These are phyloP conservation scores for Blastobotrys malaysiensis DNA, from an alignment of 1,139 yeast genomes.

Conservation along the genomic window DNA sequence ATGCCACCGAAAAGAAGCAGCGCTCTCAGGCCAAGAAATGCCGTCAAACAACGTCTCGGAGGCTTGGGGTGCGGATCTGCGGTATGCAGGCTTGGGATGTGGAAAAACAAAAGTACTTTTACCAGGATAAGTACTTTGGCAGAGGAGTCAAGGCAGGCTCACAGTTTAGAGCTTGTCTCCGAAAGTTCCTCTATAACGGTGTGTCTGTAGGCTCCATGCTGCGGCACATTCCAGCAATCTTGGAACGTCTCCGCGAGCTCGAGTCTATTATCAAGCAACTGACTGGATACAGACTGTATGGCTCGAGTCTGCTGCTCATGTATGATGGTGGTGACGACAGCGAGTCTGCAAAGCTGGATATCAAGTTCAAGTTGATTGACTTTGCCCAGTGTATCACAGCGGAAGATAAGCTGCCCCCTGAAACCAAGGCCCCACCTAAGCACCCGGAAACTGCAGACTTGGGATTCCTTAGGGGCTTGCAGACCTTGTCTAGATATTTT, in stretches of 20 bases:
- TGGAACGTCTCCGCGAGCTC: conserved; percentile 56
- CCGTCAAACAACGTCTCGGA: conserved; percentile 68
- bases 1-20: conserved; percentile 69
- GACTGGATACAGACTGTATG: conserved; percentile 84
- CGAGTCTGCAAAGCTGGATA: conserved; percentile 10
- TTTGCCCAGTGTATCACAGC: conserved; percentile 93
- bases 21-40: conserved; percentile 80
- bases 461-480: conserved; percentile 82
- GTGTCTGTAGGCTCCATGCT: conserved; percentile 50
- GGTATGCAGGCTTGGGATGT: conserved; percentile 87
- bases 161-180: conserved; percentile 68
- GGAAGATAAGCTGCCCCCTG: conserved; percentile 42
- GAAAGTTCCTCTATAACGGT: conserved; percentile 80
- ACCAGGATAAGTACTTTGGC: conserved; percentile 89
- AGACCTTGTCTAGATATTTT: conserved; percentile 60
- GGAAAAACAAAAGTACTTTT: conserved; percentile 44
- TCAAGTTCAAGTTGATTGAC: conserved; percentile 75
- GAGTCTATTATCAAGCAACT: conserved; percentile 50
- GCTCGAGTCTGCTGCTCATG: conserved; percentile 81
- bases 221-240: conserved; percentile 60
- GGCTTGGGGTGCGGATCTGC: conserved; percentile 86
- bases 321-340: conserved; percentile 55
- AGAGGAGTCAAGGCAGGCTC: conserved; percentile 67
- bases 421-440: conserved; percentile 59
- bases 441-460: conserved; percentile 60